These are phyloP conservation scores for Botrytis squamosa DNA, from an alignment of 2,329 filamentous ascomycete species.

Conservation along the genomic window DNA sequence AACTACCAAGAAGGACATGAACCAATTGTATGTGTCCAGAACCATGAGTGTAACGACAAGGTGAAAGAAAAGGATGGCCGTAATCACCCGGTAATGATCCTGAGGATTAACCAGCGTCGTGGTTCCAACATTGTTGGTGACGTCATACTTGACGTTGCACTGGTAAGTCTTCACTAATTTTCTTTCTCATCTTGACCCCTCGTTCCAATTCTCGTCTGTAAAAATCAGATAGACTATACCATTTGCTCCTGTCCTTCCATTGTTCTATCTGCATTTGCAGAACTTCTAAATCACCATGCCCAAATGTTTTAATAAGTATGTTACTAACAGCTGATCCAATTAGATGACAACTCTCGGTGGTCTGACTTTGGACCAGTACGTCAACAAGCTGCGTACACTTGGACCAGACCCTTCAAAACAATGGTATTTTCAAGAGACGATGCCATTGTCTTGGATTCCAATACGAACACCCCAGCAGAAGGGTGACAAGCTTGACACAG, in stretches of 20 bases:
- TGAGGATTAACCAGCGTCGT: slow-evolving; percentile 20
- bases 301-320: rapidly evolving
- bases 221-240: not conserved
- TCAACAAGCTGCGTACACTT: not conserved
- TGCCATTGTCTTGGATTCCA: not conserved
- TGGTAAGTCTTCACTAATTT: slow-evolving; percentile 16
- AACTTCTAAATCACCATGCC: too few relatives aligned
- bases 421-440: not conserved
- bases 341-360: slow-evolving; percentile 3
- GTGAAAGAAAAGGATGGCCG: slow-evolving; percentile 23
- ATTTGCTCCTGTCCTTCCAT: not conserved
- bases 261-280: not conserved
- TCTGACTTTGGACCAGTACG: not conserved
- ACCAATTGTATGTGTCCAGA: slow-evolving; percentile 20
- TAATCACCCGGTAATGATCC: slow-evolving; percentile 24
- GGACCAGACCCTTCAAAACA: not conserved
- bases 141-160: slow-evolving; percentile 25
- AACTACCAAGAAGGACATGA: not conserved
- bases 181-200: not conserved
- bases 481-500: not conserved
- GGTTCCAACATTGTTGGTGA: slow-evolving; percentile 22
- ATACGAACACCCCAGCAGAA: not conserved
- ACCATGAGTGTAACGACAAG: slow-evolving; percentile 3
- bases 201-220: not conserved
- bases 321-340: not conserved